Evolutionary conservation across 208 protist genomes (phyloP).

Genomic region (Leishmania guyanensis): DNA sequence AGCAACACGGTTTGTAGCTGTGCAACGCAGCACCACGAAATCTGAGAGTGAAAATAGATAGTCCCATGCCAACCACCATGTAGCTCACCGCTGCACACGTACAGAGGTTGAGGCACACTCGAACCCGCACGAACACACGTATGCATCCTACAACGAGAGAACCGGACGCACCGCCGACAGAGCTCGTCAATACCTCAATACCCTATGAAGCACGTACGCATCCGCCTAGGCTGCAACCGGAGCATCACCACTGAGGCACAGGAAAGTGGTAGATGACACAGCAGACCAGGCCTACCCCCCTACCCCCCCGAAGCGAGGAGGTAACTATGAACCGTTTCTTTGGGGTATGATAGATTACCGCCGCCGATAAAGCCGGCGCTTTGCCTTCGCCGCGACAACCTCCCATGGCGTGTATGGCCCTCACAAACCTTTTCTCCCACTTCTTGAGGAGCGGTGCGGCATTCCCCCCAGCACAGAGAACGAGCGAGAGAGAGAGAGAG

Average conservation of each 20-base stretch:
- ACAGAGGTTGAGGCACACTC: not conserved
- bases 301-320: too few species aligned
- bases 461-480: not conserved
- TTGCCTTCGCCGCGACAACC: not conserved
- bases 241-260: not conserved
- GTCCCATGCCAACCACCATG: not conserved
- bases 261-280: not conserved
- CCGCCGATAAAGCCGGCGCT: too few species aligned
- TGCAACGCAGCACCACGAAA: not conserved
- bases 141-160: not conserved
- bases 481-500: too few species aligned
- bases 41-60: not conserved
- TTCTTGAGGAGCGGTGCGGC: not conserved
- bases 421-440: not conserved
- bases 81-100: not conserved
- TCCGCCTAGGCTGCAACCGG: not conserved
- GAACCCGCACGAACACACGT: not conserved
- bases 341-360: not conserved
- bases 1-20: not conserved
- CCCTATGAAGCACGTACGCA: not conserved
- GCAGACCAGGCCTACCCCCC: too few species aligned
- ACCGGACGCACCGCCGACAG: not conserved
- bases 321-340: not conserved
- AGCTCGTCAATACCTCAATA: not conserved
- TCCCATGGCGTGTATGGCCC: not conserved